These are phyloP conservation scores for Colletotrichum costaricense DNA, from an alignment of 2,329 filamentous ascomycete genomes.

Conservation along the genomic window DNA sequence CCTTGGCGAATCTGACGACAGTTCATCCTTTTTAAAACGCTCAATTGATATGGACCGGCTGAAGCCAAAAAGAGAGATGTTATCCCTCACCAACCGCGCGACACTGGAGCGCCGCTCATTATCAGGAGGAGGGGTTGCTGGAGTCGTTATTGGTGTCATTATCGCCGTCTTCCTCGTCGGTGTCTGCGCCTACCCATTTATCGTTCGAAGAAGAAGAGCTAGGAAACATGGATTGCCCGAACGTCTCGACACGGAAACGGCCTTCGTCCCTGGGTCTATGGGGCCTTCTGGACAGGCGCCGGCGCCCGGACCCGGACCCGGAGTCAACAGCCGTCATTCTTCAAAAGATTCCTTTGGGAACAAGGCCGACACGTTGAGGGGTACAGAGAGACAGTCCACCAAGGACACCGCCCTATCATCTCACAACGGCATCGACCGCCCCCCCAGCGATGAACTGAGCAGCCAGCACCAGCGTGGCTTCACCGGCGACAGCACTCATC, in stretches of 20 bases:
- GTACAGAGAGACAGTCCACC: constrained; percentile 19
- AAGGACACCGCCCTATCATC: constrained; percentile 19
- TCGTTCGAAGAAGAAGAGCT: constrained; percentile 46
- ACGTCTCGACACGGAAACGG: constrained; percentile 45
- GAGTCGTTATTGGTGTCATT: constrained; percentile 49
- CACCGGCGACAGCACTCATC: constrained; percentile 20
- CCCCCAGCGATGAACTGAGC: constrained; percentile 5
- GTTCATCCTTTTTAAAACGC: constrained; percentile 12
- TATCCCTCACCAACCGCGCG: constrained; percentile 35
- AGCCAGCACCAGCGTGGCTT: constrained; percentile 23
- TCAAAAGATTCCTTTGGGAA: constrained; percentile 25
- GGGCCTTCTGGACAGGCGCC: constrained; percentile 45
- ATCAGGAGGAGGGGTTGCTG: constrained; percentile 49
- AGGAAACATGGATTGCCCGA: constrained; percentile 38
- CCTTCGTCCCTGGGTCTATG: constrained; percentile 37
- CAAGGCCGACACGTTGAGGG: constrained; percentile 21
- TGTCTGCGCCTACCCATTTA: constrained; percentile 53
- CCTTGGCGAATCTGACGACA: constrained; percentile 34
- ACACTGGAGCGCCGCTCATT: constrained; percentile 45
- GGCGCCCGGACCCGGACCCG: constrained; percentile 23
- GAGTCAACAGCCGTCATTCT: constrained; percentile 20
- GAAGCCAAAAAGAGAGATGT: not conserved
- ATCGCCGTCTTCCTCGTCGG: constrained; percentile 43
- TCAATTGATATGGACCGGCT: constrained; percentile 19
- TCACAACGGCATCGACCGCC: constrained; percentile 20